Evolutionary conservation across 208 protist genomes (phyloP), one percentile per base, ranked within the genome.

Genomic region (Polymyxa betae): DNA sequence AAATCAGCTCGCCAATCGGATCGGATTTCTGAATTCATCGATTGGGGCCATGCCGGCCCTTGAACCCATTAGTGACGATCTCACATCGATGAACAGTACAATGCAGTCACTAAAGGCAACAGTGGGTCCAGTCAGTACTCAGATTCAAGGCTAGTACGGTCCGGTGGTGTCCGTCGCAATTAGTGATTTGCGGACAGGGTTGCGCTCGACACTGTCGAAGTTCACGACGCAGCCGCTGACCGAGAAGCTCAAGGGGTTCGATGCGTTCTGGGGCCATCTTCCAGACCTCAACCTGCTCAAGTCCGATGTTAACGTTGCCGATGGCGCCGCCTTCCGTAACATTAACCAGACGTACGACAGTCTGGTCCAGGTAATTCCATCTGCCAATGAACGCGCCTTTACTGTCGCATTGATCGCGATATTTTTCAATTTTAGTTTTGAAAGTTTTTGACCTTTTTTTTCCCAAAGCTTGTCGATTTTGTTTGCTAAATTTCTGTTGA

Each of bases 261-360:
- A 82, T 43, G 10, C 5, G 35, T 82, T 82, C n/a, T 82, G 72
- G 72, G 35, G 16, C 16, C 5, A 82, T 43, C n/a, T 82, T n/a
- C 72, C 72, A 5, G 40, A 82, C n/a, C 5, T 82, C 72, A 35
- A 20, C 16, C 72, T 5, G n/a, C 72, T 82, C 35, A 35, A 82
- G 72, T 20, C 40, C 35, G 72, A 82, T 43, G n/a, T 82, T n/a
- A 82, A 82, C 72, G 35, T 82, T n/a, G 40, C n/a, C n/a, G n/a
- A 35, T 35, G 72, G 72, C 5, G 35, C n/a, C 12, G 35, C n/a
- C 16, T 82, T 82, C 72, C n/a, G 72, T 5, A 43, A 82, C 40
- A 43, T 82, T 43, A 43, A 5, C 12, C 72, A 43, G 35, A 82
- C 72, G 16, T 82, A 82, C n/a, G 35, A 82, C 72, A n/a, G 35